Conservation (phyloP, 768 basidiomycete species). For the Leccinum broughii region DNA sequence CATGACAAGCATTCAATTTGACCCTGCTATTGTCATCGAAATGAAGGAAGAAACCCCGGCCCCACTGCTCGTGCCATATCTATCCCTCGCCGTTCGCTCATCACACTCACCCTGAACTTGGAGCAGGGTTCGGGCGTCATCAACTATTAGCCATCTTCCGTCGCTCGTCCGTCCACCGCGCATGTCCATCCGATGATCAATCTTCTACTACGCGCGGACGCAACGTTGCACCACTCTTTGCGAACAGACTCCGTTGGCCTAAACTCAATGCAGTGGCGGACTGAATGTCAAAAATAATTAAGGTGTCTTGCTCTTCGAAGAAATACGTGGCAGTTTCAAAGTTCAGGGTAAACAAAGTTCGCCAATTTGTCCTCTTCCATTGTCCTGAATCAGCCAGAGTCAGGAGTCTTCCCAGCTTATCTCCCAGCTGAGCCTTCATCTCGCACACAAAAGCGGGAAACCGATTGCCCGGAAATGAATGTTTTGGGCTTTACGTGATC, state of each 20-base stretch:
- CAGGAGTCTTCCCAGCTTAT: slow-evolving; percentile 27
- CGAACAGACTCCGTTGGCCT: slow-evolving; percentile 11
- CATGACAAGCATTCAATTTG: neutral
- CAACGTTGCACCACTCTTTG: slow-evolving; percentile 25
- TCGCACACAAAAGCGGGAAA: slow-evolving; percentile 11
- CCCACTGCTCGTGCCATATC: slow-evolving; percentile 8
- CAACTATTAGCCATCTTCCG: slow-evolving; percentile 9
- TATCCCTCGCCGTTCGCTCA: slow-evolving; percentile 10
- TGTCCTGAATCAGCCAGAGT: neutral
- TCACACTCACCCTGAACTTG: slow-evolving; percentile 20
- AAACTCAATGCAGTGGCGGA: slow-evolving; percentile 3
- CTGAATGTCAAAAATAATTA: neutral
- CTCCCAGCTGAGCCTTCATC: slow-evolving; percentile 18
- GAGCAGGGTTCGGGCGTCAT: slow-evolving; percentile 4
- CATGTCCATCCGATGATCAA: slow-evolving; percentile 26
- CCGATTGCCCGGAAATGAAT: slow-evolving; percentile 16
- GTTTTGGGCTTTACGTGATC: slow-evolving; percentile 11
- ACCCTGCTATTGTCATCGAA: slow-evolving; percentile 3
- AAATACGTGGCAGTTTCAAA: slow-evolving; percentile 8
- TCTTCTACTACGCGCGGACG: slow-evolving; percentile 24
- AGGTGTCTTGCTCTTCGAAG: slow-evolving; percentile 1
- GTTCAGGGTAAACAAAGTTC: slow-evolving; percentile 17
- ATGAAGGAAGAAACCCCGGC: slow-evolving; percentile 21
- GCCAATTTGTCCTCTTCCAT: slow-evolving; percentile 16
- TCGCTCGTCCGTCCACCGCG: slow-evolving; percentile 14